Percentiles rank a stretch among this genome's conserved stretches.
These are phyloP conservation scores for Musa balbisiana DNA, from an alignment of 202 grass and related monocot species.

Conservation along the genomic window DNA sequence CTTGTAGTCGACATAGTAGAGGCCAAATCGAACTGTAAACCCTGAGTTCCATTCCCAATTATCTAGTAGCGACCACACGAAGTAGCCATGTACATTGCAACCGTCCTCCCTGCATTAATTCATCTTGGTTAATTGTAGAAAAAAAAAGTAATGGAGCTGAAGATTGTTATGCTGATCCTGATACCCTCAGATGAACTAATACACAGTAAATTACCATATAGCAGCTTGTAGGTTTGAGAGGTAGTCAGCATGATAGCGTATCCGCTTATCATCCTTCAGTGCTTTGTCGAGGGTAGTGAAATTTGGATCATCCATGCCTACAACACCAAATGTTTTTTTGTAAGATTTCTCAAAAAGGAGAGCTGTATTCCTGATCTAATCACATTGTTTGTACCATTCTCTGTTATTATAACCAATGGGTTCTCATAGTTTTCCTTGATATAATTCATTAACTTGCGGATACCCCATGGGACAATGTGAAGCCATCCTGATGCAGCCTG, in stretches of 20 bases:
- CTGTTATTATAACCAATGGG: slow-evolving; percentile 63
- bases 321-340: not conserved
- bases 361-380: not conserved
- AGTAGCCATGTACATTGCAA: slow-evolving; percentile 66
- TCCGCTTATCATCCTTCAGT: slow-evolving; percentile 67
- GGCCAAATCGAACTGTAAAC: slow-evolving; percentile 75
- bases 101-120: slow-evolving; percentile 54
- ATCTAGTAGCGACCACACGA: slow-evolving; percentile 77
- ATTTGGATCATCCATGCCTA: slow-evolving; percentile 74
- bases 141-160: not conserved
- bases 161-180: too few relatives aligned
- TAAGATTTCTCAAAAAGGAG: not conserved
- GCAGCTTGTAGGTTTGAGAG: slow-evolving; percentile 60
- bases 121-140: not conserved
- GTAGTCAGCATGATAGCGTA: slow-evolving; percentile 76
- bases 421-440: slow-evolving; percentile 84
- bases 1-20: slow-evolving; percentile 72
- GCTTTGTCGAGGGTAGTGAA: slow-evolving; percentile 39
- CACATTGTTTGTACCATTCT: slow-evolving; percentile 46
- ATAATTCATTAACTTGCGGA: slow-evolving; percentile 72
- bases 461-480: slow-evolving; percentile 90
- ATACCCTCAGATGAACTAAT: too few relatives aligned
- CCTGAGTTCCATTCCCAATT: slow-evolving; percentile 96
- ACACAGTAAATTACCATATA: slow-evolving; percentile 37
- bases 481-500: slow-evolving; percentile 81